These are phyloP conservation scores for Poa annua DNA, from an alignment of 176 grass and related monocot species.

Conservation along the genomic window DNA sequence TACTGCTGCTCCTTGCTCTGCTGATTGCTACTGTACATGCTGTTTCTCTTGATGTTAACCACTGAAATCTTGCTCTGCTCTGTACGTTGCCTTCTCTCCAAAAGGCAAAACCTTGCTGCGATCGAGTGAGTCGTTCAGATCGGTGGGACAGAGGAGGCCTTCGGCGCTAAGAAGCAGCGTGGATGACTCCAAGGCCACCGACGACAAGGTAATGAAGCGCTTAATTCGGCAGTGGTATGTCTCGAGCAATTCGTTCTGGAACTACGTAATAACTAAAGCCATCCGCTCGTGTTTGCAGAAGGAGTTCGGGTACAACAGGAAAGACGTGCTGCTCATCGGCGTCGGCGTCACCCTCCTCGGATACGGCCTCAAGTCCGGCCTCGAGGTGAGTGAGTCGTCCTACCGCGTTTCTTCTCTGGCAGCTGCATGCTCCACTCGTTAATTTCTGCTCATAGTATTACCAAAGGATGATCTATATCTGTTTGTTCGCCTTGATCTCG, in stretches of 20 bases:
- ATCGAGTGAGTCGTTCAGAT: neutral
- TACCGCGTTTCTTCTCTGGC: neutral
- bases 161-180: slow-evolving; percentile 47
- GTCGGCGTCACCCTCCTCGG: slow-evolving; percentile 70
- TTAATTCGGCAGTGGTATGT: neutral
- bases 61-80: neutral
- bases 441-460: neutral
- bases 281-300: slow-evolving; percentile 43
- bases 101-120: slow-evolving; percentile 3
- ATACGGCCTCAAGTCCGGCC: slow-evolving; percentile 71
- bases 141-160: slow-evolving; percentile 38
- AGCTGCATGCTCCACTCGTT: neutral
- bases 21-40: neutral
- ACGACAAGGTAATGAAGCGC: slow-evolving; percentile 60
- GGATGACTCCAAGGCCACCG: slow-evolving; percentile 51
- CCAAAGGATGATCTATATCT: neutral
- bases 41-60: neutral
- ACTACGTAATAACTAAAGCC: neutral
- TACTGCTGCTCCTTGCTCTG: neutral
- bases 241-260: neutral
- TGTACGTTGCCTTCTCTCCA: neutral
- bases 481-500: neutral
- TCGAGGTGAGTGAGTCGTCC: slow-evolving; percentile 74
- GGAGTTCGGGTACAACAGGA: slow-evolving; percentile 88
- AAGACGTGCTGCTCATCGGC: slow-evolving; percentile 95